Evolutionary conservation across 225 moss, liverwort and hornwort genomes (phyloP).

Genomic region (Neckera pumila): DNA sequence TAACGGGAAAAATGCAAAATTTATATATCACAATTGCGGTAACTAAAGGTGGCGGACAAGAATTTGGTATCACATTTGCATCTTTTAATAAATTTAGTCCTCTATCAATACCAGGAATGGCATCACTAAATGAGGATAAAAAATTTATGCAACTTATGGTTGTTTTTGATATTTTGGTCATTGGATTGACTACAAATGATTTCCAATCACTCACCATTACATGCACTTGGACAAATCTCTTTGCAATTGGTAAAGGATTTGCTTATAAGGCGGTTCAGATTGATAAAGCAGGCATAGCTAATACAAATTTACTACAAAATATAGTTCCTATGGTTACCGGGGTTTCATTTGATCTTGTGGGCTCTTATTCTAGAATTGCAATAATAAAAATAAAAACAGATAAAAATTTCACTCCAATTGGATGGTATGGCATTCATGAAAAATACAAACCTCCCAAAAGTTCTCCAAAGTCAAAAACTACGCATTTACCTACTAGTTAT

Average conservation of each 20-base stretch:
- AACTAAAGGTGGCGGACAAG: background rate
- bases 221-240: background rate
- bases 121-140: background rate
- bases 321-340: background rate
- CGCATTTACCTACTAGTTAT: background rate
- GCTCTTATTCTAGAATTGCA: background rate
- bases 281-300: background rate
- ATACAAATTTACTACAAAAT: background rate
- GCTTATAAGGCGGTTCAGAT: background rate
- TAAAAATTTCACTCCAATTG: background rate
- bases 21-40: background rate
- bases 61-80: background rate
- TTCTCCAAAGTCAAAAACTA: background rate
- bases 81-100: background rate
- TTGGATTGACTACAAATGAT: background rate
- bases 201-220: background rate
- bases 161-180: background rate
- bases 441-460: background rate
- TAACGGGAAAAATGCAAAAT: background rate
- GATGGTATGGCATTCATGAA: background rate
- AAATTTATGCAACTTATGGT: background rate
- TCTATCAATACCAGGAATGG: background rate
- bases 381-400: background rate
- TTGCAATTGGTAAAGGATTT: background rate
- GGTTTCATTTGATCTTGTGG: background rate